phyloP scores from a whole-genome alignment of 164 flowering plant genomes.

The Sextonia rubra region DNA sequence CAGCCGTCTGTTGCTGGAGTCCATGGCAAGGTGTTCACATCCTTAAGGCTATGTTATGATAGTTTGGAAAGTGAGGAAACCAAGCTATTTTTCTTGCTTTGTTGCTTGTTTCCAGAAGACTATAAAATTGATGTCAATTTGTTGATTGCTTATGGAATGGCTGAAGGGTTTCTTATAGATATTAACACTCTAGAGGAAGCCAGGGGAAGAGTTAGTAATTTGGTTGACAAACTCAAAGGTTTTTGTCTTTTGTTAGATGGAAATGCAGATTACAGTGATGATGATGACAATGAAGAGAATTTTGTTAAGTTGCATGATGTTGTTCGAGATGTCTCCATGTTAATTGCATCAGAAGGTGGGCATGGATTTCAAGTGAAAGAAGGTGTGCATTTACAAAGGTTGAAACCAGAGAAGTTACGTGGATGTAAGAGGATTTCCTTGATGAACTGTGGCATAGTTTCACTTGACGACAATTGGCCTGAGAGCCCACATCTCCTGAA shows the following conservation, averaged over 20 bases:
- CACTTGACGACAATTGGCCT: not conserved
- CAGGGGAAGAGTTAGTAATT: not conserved
- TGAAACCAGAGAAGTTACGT: not conserved
- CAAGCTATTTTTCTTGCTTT: slow-evolving; percentile 14
- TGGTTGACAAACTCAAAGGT: slow-evolving; percentile 4
- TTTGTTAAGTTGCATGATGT: slow-evolving; percentile 15
- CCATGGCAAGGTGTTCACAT: slow-evolving; percentile 8
- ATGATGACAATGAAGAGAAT: not conserved
- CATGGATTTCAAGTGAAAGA: not conserved
- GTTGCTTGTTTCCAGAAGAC: slow-evolving; percentile 21
- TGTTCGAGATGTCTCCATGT: slow-evolving; percentile 1
- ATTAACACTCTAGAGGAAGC: slow-evolving; percentile 7
- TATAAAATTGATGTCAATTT: slow-evolving; percentile 6
- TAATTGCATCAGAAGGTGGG: slow-evolving; percentile 1
- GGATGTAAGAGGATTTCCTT: not conserved
- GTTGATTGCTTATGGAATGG: slow-evolving; percentile 6
- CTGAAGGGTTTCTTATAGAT: not conserved
- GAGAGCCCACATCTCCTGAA: slow-evolving; percentile 1
- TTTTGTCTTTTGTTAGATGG: slow-evolving; percentile 10
- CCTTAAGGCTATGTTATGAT: slow-evolving; percentile 19
- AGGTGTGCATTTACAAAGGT: not conserved
- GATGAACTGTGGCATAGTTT: not conserved
- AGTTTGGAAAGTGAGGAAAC: slow-evolving; percentile 14
- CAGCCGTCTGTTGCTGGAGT: slow-evolving; percentile 9
- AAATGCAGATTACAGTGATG: too few relatives aligned